Percentiles rank a stretch among this genome's conserved stretches.
phyloP scores from a whole-genome alignment of 768 basidiomycete genomes.

The Leccinum subtestaceum region DNA sequence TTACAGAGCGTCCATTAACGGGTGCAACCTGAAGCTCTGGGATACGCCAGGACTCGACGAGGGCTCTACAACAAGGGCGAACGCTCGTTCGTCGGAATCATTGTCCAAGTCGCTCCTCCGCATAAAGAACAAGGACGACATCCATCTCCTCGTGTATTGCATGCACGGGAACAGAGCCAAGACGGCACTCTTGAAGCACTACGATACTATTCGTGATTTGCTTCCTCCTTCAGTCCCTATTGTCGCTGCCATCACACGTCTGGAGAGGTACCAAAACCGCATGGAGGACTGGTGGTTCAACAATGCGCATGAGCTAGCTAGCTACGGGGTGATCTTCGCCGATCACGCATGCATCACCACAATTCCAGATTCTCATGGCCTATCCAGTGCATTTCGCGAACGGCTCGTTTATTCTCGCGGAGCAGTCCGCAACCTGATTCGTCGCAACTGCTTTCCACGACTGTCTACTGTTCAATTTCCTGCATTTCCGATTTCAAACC shows the following conservation, averaged over 20 bases:
- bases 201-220: constrained; percentile 7
- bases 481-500: not conserved
- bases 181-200: constrained; percentile 14
- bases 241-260: constrained; percentile 16
- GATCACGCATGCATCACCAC: constrained; percentile 24
- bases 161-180: constrained; percentile 21
- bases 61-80: constrained; percentile 7
- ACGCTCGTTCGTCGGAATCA: constrained; percentile 1
- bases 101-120: constrained; percentile 8
- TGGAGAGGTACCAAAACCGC: constrained; percentile 17
- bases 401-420: constrained; percentile 14
- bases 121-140: constrained; percentile 2
- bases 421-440: constrained; percentile 12
- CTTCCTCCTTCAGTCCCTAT: constrained; percentile 14
- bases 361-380: constrained; percentile 3
- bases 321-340: constrained; percentile 15
- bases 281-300: constrained; percentile 27
- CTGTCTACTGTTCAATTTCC: constrained; percentile 11
- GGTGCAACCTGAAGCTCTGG: constrained; percentile 13
- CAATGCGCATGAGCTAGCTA: constrained; percentile 11
- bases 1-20: constrained; percentile 15
- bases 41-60: constrained; percentile 19
- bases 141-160: constrained; percentile 24
- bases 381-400: constrained; percentile 7
- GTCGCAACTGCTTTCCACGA: constrained; percentile 6